Evolutionary conservation across 495 filamentous ascomycete genomes (phyloP).

Genomic region (Hypomontagnella monticulosa): DNA sequence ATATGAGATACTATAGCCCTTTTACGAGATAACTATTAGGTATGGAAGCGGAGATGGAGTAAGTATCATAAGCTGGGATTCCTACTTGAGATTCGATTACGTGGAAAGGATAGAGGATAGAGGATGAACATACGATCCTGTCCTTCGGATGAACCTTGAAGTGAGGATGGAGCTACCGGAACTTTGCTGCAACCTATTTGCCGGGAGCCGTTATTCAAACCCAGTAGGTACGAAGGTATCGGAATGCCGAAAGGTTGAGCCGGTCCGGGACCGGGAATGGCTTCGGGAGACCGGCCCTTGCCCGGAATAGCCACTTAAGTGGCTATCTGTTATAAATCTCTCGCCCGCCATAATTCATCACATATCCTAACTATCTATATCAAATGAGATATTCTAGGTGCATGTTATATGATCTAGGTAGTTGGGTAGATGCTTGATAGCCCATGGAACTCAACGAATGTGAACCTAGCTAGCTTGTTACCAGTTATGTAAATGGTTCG

Average conservation of each 20-base stretch:
- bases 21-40: too few relatives aligned
- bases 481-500: neutral
- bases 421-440: too few relatives aligned
- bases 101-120: neutral
- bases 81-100: neutral
- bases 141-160: neutral
- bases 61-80: too few relatives aligned
- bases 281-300: neutral
- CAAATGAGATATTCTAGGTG: too few relatives aligned
- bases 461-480: neutral
- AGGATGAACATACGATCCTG: neutral
- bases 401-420: too few relatives aligned
- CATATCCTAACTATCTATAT: too few relatives aligned
- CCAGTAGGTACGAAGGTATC: neutral
- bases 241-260: too few relatives aligned
- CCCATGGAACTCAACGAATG: too few relatives aligned
- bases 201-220: neutral
- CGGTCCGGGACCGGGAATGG: neutral
- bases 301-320: neutral
- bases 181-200: neutral
- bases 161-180: constrained; percentile 6
- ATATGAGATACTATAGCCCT: too few relatives aligned
- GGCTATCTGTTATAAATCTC: neutral
- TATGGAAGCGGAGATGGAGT: too few relatives aligned
- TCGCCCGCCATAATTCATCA: neutral